These are phyloP conservation scores for Cyberlindnera meyerae DNA, from an alignment of 805 yeast species.

Conservation along the genomic window DNA sequence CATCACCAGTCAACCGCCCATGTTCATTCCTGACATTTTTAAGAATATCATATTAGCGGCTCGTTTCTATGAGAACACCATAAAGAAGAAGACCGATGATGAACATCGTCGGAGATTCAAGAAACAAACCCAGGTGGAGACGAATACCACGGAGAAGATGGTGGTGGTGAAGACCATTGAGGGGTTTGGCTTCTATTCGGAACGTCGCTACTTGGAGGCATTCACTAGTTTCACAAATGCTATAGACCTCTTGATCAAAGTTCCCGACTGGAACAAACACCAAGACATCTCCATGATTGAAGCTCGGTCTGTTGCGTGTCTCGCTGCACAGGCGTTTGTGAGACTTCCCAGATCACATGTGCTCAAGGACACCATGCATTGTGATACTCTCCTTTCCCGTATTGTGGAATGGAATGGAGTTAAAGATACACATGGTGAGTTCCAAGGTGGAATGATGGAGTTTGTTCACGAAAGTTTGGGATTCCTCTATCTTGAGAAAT, in stretches of 20 bases:
- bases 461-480: conserved; percentile 13
- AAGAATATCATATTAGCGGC: background rate
- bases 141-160: background rate
- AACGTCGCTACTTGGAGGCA: conserved; percentile 1
- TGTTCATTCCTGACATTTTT: conserved; percentile 3
- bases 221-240: background rate
- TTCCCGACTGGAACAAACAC: background rate
- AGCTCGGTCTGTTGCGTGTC: conserved; percentile 4
- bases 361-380: conserved; percentile 1
- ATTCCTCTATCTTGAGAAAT: conserved; percentile 10
- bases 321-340: conserved; percentile 8
- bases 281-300: background rate
- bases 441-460: conserved; percentile 8
- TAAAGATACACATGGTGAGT: conserved; percentile 3
- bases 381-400: conserved; percentile 3
- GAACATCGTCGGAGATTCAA: background rate
- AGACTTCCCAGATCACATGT: background rate
- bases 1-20: conserved; percentile 1
- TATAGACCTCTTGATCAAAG: too few relatives aligned
- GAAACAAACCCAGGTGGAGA: background rate
- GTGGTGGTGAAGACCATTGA: conserved; percentile 5
- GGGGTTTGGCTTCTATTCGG: conserved; percentile 3
- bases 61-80: background rate
- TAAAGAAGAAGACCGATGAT: background rate
- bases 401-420: conserved; percentile 7